Base-by-base conservation (phyloP, 805 yeast species). In the Kuraishia ogatae region DNA sequence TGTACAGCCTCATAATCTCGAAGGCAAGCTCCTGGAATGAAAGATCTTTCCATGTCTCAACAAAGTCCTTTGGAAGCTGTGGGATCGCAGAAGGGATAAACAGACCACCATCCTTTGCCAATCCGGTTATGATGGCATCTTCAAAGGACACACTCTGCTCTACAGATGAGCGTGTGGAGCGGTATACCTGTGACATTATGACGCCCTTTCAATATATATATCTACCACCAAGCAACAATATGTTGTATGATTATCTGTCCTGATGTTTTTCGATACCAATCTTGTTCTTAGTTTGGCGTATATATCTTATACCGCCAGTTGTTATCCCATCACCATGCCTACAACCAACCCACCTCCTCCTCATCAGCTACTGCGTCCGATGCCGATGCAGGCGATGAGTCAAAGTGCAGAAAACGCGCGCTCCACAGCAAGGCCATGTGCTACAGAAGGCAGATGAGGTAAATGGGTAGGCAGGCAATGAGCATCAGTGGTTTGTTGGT, bases 81-180 rank as follows among this genome's bases (percentile, higher is more conserved):
- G 98, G 97, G 62, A 92, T 88, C 51, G 68, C 75, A 17, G 94
- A 80, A 50, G 99, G 99, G 55, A 94, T 78, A 70, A 89, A 94
- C 48, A 94, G 80, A 48, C 99, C 99, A 61, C 99, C 99, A 68
- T 96, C 99, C 51, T 88, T 83, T 54, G 98, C 98, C 65, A 94
- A 78, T 53, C 99, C 99, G 56, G 87, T 87, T 70, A 88, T 84
- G 56, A 89, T 87, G 21, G 87, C 93, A 54, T 84, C 91, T 69
- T 89, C 96, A 61, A 89, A 89, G 4, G 90, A 78, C 53, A 80
- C 76, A 7, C 78, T 66, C 62, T 81, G 81, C 19, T 71, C 67
- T 2, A 65, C 66, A 20, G 79, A 57, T 2, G 88, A 80, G 70
- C 96, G 85, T n/a, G 96, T 86, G 20, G 96, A 88, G 74, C 93